Percentiles rank a stretch among this genome's conserved stretches.
These are phyloP conservation scores for Phytophthora hibernalis DNA, from an alignment of 352 stramenopile genomes.

Conservation along the genomic window DNA sequence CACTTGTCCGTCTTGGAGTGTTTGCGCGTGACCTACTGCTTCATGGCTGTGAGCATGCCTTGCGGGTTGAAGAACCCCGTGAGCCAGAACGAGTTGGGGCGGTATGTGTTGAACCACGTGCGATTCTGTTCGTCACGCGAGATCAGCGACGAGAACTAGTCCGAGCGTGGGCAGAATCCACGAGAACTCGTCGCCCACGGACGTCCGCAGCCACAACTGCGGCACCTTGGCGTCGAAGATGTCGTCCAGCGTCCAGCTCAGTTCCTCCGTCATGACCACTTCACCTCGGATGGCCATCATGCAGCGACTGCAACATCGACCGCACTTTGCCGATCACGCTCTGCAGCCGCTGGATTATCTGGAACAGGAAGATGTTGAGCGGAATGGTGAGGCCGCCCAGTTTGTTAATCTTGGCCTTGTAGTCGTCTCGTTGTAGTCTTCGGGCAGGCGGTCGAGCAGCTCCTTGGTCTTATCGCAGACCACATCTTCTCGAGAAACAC, in stretches of 20 bases:
- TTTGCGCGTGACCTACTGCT: conserved; percentile 98
- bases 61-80: conserved; percentile 99
- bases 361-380: conserved; percentile 99
- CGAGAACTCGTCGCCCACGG: conserved; percentile 97
- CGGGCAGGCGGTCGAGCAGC: conserved; percentile 93
- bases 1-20: conserved; percentile 97
- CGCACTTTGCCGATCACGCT: conserved; percentile 96
- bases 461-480: conserved; percentile 97
- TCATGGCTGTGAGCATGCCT: conserved; percentile 98
- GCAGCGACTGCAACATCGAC: conserved; percentile 95
- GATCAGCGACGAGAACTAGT: conserved; percentile 97
- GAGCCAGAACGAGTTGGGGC: conserved; percentile 97
- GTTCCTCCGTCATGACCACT: conserved; percentile 97
- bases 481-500: conserved; percentile 95
- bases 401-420: conserved; percentile 97
- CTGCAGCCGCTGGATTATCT: conserved; percentile 98
- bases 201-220: conserved; percentile 95
- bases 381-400: conserved; percentile 95
- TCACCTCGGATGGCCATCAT: conserved; percentile 98
- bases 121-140: conserved; percentile 96
- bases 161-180: conserved; percentile 97
- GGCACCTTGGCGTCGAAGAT: conserved; percentile 97
- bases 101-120: conserved; percentile 95
- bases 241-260: conserved; percentile 95
- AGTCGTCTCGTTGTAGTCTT: conserved; percentile 99